phyloP scores from a whole-genome alignment of 805 yeast genomes.

The Tetrapisispora nanseiensis region DNA sequence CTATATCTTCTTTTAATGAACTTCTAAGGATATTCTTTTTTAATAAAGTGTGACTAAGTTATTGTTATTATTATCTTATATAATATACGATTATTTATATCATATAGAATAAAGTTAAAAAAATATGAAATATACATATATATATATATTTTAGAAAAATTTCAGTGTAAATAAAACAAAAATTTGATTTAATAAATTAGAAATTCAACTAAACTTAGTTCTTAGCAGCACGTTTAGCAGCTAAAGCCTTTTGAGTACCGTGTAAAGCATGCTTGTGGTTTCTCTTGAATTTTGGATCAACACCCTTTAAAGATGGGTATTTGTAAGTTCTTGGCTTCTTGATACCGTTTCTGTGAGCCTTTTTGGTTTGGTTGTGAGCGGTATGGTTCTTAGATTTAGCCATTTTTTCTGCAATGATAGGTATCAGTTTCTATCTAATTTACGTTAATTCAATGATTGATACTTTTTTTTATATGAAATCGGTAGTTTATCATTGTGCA shows the following conservation, averaged over 20 bases:
- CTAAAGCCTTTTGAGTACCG: constrained; percentile 93
- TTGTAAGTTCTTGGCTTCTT: constrained; percentile 98
- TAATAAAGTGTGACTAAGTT: constrained; percentile 1
- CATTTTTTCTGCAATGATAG: constrained; percentile 40
- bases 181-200: too few species aligned
- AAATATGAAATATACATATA: background rate
- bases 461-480: too few species aligned
- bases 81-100: background rate
- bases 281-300: constrained; percentile 98
- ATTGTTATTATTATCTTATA: constrained; percentile 2
- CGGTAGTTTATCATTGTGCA: too few species aligned
- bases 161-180: background rate
- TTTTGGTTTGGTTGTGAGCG: constrained; percentile 98
- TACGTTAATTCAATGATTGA: too few species aligned
- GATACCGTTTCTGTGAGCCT: constrained; percentile 99
- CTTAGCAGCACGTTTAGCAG: constrained; percentile 59
- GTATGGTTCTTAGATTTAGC: constrained; percentile 99
- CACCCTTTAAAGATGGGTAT: constrained; percentile 97
- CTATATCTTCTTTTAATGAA: too few species aligned
- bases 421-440: too few species aligned
- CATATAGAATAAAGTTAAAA: background rate
- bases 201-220: constrained; percentile 10
- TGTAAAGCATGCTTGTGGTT: constrained; percentile 99
- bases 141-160: background rate
- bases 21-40: too few species aligned